Evolutionary conservation across 2,329 filamentous ascomycete species (phyloP).

Genomic region (Fusarium succisae): DNA sequence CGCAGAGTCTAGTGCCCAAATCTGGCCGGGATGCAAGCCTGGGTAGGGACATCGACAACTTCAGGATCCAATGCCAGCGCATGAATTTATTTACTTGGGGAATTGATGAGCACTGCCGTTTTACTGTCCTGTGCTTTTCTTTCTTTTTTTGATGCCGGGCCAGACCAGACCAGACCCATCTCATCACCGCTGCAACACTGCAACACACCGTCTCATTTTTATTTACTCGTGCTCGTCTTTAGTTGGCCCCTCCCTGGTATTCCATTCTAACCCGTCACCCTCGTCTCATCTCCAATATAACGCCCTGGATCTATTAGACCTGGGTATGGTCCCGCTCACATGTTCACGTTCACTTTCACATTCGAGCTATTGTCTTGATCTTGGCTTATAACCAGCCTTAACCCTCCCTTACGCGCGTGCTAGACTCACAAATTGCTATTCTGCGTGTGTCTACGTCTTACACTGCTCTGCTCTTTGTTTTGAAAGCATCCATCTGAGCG

Average conservation of each 20-base stretch:
- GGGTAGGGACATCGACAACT: not conserved
- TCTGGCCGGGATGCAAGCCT: not conserved
- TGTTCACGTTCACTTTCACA: not conserved
- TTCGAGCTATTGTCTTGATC: conserved; percentile 4
- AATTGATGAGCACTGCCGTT: conserved; percentile 33
- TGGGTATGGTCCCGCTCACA: conserved; percentile 22
- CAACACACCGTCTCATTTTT: conserved; percentile 38
- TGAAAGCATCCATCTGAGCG: conserved; percentile 15
- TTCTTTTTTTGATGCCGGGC: conserved; percentile 1
- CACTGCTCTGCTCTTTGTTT: conserved; percentile 23
- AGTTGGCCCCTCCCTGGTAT: conserved; percentile 21
- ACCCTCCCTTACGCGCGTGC: conserved; percentile 15
- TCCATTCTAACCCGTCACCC: not conserved
- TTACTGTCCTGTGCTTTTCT: conserved; percentile 33
- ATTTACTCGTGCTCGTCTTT: conserved; percentile 21
- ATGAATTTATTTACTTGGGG: conserved; percentile 26
- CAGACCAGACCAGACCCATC: conserved; percentile 3
- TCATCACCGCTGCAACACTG: conserved; percentile 35
- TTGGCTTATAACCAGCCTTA: conserved; percentile 27
- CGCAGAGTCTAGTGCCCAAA: conserved; percentile 3
- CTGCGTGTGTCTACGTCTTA: not conserved
- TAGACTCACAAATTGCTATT: not conserved
- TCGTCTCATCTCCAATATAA: conserved; percentile 22
- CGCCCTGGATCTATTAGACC: conserved; percentile 13
- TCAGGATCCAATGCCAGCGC: conserved; percentile 35